These are phyloP conservation scores for Cryptosporidium baileyi DNA, from an alignment of 169 alveolate species.

Conservation along the genomic window DNA sequence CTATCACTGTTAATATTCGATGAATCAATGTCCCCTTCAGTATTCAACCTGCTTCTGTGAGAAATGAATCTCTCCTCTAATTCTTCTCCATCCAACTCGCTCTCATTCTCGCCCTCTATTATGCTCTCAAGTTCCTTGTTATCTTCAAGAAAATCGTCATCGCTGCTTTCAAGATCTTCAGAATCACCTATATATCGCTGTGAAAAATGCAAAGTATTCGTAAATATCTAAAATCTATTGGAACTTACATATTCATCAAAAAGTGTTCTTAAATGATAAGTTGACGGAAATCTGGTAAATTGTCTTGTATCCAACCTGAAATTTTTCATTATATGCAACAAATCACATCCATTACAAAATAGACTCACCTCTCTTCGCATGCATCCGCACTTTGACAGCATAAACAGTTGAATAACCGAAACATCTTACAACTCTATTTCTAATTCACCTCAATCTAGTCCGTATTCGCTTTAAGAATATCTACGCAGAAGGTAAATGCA, in stretches of 20 bases:
- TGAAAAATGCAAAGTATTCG: background rate
- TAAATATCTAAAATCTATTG: background rate
- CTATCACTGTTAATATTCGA: background rate
- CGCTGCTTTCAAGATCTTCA: slow-evolving; percentile 9
- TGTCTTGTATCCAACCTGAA: slow-evolving; percentile 22
- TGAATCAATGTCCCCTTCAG: background rate
- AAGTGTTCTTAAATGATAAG: slow-evolving; percentile 62
- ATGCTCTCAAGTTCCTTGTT: background rate
- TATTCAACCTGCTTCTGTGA: slow-evolving; percentile 5
- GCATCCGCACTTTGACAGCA: slow-evolving; percentile 52
- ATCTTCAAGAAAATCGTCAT: background rate
- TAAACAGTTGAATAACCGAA: slow-evolving; percentile 35
- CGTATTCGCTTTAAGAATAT: no score
- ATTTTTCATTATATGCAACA: background rate
- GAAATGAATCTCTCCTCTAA: background rate
- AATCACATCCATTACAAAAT: background rate
- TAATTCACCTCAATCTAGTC: no score
- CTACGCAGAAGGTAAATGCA: no score
- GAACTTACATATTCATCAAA: slow-evolving; percentile 53
- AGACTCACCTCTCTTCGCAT: slow-evolving; percentile 38
- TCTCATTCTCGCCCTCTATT: background rate
- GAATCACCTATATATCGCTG: background rate
- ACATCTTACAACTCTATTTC: no score
- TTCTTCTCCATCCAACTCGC: background rate
- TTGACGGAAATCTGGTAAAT: slow-evolving; percentile 48